Conservation (phyloP, 306 rosid genomes). For the Oxytropis ochrocephala region DNA sequence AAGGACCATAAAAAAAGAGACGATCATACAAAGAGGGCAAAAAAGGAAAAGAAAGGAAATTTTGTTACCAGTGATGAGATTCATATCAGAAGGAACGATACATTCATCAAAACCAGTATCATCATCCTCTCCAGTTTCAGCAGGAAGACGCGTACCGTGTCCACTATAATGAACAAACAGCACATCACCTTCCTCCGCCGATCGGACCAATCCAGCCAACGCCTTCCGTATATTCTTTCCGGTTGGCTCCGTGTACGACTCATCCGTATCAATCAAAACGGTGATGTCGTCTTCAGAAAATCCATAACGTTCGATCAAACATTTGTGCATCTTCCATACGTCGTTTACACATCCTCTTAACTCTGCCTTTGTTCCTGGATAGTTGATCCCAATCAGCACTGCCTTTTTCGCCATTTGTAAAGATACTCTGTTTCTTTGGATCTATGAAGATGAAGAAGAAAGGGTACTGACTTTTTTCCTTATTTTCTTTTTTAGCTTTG, state of each 20-base stretch:
- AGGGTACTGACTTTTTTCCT: not conserved
- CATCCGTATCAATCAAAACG: conserved; percentile 70
- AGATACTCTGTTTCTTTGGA: not conserved
- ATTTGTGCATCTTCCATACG: conserved; percentile 54
- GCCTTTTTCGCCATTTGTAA: conserved; percentile 65
- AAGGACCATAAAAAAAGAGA: not conserved
- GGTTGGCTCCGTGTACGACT: conserved; percentile 64
- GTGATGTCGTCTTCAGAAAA: conserved; percentile 62
- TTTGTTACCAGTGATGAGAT: conserved; percentile 72
- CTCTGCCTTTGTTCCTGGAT: conserved; percentile 83
- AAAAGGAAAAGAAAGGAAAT: not conserved
- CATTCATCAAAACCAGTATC: conserved; percentile 97
- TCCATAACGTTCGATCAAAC: conserved; percentile 57
- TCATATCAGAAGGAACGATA: conserved; percentile 90
- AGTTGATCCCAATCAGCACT: conserved; percentile 79
- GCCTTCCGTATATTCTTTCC: conserved; percentile 68
- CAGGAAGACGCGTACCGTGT: conserved; percentile 95
- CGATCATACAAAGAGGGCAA: not conserved
- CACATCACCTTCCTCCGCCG: conserved; percentile 49
- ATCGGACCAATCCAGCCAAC: conserved; percentile 43
- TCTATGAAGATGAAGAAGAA: not conserved
- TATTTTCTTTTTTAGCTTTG: not conserved
- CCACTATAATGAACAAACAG: conserved; percentile 86
- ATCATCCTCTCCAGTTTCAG: conserved; percentile 93
- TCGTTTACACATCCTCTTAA: conserved; percentile 83